Evolutionary conservation across 345 rosid species (phyloP).

Genomic region (Eucalyptus polybractea): DNA sequence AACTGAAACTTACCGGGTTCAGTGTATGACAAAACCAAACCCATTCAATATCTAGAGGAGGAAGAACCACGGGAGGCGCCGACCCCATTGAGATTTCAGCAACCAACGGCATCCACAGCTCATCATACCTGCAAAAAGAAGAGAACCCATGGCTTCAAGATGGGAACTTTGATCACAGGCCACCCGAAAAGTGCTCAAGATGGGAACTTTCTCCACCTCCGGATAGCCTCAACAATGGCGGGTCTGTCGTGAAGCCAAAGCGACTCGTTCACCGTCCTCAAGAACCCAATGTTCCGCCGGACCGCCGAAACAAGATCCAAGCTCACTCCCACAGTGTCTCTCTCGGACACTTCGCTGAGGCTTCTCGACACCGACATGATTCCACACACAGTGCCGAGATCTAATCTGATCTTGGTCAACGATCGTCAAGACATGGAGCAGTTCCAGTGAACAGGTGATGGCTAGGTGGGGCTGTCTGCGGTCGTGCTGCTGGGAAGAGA

Average conservation of each 20-base stretch:
- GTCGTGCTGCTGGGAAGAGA: background rate
- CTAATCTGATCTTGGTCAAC: background rate
- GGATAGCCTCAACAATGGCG: conserved; percentile 44
- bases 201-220: conserved; percentile 31
- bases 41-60: conserved; percentile 95
- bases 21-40: conserved; percentile 92
- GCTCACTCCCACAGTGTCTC: conserved; percentile 27
- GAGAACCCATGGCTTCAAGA: background rate
- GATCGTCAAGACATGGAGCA: background rate
- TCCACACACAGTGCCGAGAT: background rate
- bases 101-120: conserved; percentile 94
- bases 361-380: conserved; percentile 24
- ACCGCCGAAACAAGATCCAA: conserved; percentile 70
- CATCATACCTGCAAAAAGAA: conserved; percentile 48
- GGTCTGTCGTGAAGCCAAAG: conserved; percentile 61
- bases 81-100: conserved; percentile 57
- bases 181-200: background rate
- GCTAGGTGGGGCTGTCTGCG: background rate
- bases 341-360: conserved; percentile 55
- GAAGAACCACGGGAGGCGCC: conserved; percentile 54
- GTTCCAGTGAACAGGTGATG: background rate
- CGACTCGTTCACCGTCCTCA: conserved; percentile 44
- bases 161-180: background rate
- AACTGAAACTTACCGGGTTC: conserved; percentile 51
- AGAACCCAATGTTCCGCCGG: conserved; percentile 38